Evolutionary conservation across 495 filamentous ascomycete genomes (phyloP).

Genomic region (Aspergillus steynii): DNA sequence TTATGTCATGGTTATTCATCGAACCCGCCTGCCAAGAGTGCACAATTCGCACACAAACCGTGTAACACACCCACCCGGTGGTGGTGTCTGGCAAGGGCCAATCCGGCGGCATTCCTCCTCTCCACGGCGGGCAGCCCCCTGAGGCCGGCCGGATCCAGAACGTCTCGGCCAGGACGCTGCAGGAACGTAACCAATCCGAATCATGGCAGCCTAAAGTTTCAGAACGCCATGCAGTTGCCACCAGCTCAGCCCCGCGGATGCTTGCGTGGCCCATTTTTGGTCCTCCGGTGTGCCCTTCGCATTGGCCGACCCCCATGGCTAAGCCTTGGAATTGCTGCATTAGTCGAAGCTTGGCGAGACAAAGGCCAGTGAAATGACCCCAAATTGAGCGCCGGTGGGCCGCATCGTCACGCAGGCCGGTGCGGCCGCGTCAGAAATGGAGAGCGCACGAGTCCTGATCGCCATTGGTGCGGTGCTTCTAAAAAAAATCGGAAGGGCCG

Average conservation of each 20-base stretch:
- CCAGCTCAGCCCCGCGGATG: too few relatives aligned
- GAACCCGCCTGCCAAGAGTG: too few relatives aligned
- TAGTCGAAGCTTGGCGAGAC: slow-evolving; percentile 26
- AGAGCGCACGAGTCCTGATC: background rate
- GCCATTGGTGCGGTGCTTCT: slow-evolving; percentile 10
- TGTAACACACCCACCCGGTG: too few relatives aligned
- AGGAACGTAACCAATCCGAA: background rate
- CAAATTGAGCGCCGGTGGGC: background rate
- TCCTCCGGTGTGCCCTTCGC: background rate
- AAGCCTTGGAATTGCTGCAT: slow-evolving; percentile 20
- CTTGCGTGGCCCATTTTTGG: background rate
- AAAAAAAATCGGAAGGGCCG: too few relatives aligned
- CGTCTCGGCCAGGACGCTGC: background rate
- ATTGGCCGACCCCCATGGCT: background rate
- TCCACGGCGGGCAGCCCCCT: too few relatives aligned
- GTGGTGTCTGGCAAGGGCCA: too few relatives aligned
- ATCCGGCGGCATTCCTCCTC: too few relatives aligned
- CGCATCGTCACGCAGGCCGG: slow-evolving; percentile 12
- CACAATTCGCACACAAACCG: too few relatives aligned
- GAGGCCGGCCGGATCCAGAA: background rate
- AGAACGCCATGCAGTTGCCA: background rate
- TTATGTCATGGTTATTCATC: too few relatives aligned
- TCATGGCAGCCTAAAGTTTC: background rate
- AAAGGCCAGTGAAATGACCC: background rate
- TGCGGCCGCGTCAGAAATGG: slow-evolving; percentile 18